Evolutionary conservation across 2,329 filamentous ascomycete genomes (phyloP), one percentile per base, ranked within the genome.

Genomic region (Plenodomus biglobosus): DNA sequence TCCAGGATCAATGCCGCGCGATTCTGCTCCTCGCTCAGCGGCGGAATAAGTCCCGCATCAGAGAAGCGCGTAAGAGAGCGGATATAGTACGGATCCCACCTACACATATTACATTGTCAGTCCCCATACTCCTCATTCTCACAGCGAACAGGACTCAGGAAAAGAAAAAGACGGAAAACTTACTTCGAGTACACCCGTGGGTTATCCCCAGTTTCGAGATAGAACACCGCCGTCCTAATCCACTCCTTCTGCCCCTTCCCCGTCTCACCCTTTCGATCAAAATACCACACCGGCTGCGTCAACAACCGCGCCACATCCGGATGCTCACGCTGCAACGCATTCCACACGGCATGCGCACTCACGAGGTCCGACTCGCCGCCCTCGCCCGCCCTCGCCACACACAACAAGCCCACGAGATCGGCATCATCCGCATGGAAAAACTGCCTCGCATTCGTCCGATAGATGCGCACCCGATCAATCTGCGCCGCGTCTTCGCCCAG

Each of bases 31-130:
- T 78, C 71, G 6, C 85, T 88, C 32, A 95, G 76, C 0, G 86
- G 75, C 5, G 90, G 90, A 52, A 95, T 86, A 38, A 88, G 67
- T 1, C 88, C 90, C 16, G 74, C 72, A 65, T 90, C 83, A 0
- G 84, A 88, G 76, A 92, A 94, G 21, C 90, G 83, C 17, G 76
- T 79, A 7, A 95, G 78, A 8, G 86, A 90, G 55, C 84, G 84
- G 50, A 95, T 84, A 69, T 87, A 95, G 79, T 95, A 95, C 1
- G 91, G 91, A 66, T 95, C 91, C 84, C 87, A 95, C 64, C 75
- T 79, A 15, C 87, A 95, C 64, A 75, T 79, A 15, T 35, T 21
- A 20, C 1, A 22, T 11, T 27, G 36, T 65, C 44, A 63, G 52
- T 44, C 10, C 21, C n/a, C n/a, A n/a, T 32, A 10, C 16, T 17